These are phyloP conservation scores for Apiospora marii DNA, from an alignment of 2,329 filamentous ascomycete genomes.

Conservation along the genomic window DNA sequence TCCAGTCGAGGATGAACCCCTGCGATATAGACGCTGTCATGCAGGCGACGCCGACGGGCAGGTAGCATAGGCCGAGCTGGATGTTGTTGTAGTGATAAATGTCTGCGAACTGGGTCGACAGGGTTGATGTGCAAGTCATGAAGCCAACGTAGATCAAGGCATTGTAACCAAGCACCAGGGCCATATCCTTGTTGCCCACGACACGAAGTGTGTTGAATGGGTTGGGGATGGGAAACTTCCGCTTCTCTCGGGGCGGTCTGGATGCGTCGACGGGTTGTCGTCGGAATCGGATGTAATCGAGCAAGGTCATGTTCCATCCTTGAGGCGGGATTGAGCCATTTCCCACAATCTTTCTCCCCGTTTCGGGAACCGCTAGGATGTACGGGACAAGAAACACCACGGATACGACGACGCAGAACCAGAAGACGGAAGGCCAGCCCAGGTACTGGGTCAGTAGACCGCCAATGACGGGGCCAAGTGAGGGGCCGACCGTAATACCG, in stretches of 20 bases:
- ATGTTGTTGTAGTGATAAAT: constrained; percentile 61
- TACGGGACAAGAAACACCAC: constrained; percentile 61
- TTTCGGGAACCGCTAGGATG: constrained; percentile 65
- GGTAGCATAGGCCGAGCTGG: constrained; percentile 61
- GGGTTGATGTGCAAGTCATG: constrained; percentile 60
- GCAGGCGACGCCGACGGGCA: constrained; percentile 61
- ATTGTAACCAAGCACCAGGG: constrained; percentile 60
- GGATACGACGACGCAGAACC: constrained; percentile 69
- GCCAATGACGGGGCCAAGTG: constrained; percentile 67
- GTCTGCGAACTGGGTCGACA: constrained; percentile 58
- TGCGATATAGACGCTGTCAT: constrained; percentile 58
- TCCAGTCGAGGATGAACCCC: constrained; percentile 69
- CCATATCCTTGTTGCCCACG: constrained; percentile 65
- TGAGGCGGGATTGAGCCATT: constrained; percentile 68
- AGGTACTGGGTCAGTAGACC: constrained; percentile 69
- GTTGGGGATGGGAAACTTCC: constrained; percentile 61
- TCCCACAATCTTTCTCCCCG: constrained; percentile 65
- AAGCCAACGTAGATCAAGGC: constrained; percentile 64
- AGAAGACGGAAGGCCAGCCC: constrained; percentile 74
- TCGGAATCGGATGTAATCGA: constrained; percentile 55
- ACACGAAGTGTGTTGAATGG: constrained; percentile 63
- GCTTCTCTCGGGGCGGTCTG: constrained; percentile 42
- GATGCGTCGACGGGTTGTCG: constrained; percentile 30
- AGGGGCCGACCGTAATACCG: constrained; percentile 63
- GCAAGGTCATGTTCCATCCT: constrained; percentile 63